Base-by-base conservation (phyloP, 805 yeast species). In the Nakazawaea wyomingensis region DNA sequence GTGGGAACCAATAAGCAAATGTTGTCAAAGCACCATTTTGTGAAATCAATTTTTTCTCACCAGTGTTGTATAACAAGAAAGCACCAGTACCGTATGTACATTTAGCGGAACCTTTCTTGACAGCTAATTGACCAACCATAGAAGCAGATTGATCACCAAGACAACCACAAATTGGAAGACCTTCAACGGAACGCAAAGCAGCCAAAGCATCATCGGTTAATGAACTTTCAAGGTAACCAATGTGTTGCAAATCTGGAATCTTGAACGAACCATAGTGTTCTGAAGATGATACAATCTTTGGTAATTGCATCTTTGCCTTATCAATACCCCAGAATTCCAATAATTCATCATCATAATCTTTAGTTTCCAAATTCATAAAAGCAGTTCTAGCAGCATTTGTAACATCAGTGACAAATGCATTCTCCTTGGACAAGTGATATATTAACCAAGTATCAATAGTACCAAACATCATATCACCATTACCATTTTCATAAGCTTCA, bases 31-130 rank as follows among this genome's bases (percentile, higher is more conserved):
- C 80, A 38, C 96, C 97, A 57, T 85, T 80, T 28, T 76, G 70
- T 27, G 90, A 79, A 28, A 82, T 73, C 55, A 88, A 72, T 46
- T 87, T 83, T 40, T 70, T 63, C 35, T 68, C 62, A 46, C 98
- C 98, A 2, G 96, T 85, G 64, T 90, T 90, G 71, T 84, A 87
- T 49, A 91, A 70, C 48, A 90, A 64, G 71, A 90, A 90, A 61
- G 96, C 86, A 48, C 98, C 98, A 1, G 98, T 90, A 49, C 98
- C 98, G 57, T 89, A 90, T 9, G 98, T 90, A 71, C 96, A 88
- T 64, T 90, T 90, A 35, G 96, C 96, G 35, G 83, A 79, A 44
- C 96, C 96, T 34, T 78, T 73, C 50, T 76, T 72, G 54, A 88
- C 78, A 1, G 96, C 96, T 62, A 86, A 64, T 64, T 90, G 96